Evolutionary conservation across 208 protist genomes (phyloP).

Genomic region (Balamuthia mandrillaris): DNA sequence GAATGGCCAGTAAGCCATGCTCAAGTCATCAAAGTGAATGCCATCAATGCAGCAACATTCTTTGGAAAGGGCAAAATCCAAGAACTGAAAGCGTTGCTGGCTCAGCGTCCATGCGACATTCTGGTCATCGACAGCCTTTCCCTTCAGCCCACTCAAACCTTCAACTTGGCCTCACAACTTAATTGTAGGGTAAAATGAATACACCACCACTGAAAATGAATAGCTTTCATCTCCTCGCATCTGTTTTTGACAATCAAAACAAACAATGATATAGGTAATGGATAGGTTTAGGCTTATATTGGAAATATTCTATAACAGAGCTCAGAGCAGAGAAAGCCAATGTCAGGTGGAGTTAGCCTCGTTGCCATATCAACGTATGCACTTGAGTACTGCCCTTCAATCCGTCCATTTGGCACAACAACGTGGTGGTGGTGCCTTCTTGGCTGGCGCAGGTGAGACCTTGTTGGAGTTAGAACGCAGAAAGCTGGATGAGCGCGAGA

Average conservation of each 20-base stretch:
- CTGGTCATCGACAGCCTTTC: not conserved
- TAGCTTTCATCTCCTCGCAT: not conserved
- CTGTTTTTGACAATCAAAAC: not conserved
- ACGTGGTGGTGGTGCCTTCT: constrained; percentile 19
- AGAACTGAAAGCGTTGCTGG: not conserved
- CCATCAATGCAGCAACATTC: constrained; percentile 11
- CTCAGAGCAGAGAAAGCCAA: constrained; percentile 1
- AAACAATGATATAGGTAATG: too few species aligned
- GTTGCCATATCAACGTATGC: not conserved
- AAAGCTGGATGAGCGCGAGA: not conserved
- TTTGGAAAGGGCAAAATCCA: constrained; percentile 36
- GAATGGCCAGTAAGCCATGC: not conserved
- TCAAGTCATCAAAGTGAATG: not conserved
- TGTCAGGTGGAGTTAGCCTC: constrained; percentile 12
- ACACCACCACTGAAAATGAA: too few species aligned
- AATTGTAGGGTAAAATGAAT: too few species aligned
- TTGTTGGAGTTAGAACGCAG: constrained; percentile 1
- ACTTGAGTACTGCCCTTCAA: constrained; percentile 9
- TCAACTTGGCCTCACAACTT: too few species aligned
- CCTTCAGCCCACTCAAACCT: not conserved
- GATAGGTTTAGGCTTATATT: constrained; percentile 16
- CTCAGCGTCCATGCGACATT: not conserved
- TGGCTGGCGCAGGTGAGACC: constrained; percentile 21
- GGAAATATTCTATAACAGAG: constrained; percentile 8
- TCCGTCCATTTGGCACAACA: constrained; percentile 8